These are phyloP conservation scores for Penicillium bialowiezense DNA, from an alignment of 495 filamentous ascomycete species.

Conservation along the genomic window DNA sequence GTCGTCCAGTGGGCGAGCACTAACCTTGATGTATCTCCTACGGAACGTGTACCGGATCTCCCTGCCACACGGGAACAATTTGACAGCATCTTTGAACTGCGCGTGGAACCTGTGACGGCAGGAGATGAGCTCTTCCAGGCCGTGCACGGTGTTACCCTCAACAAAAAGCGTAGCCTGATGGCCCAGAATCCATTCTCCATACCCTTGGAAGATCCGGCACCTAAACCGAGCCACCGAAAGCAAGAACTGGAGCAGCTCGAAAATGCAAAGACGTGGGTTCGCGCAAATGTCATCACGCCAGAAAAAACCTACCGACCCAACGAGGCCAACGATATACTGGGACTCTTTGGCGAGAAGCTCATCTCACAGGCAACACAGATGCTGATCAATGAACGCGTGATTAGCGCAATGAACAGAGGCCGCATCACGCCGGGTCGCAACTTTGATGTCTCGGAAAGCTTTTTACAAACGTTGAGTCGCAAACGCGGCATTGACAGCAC, in stretches of 20 bases:
- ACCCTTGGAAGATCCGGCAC: conserved; percentile 14
- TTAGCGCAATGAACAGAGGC: conserved; percentile 55
- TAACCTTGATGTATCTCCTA: conserved; percentile 43
- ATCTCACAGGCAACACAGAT: conserved; percentile 55
- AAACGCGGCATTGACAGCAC: conserved; percentile 41
- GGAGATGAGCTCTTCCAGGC: conserved; percentile 43
- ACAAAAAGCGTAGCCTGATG: conserved; percentile 32
- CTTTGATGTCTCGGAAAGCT: conserved; percentile 58
- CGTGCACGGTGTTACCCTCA: conserved; percentile 28
- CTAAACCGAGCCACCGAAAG: conserved; percentile 8
- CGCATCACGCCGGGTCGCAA: conserved; percentile 50
- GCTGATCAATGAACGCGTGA: conserved; percentile 57
- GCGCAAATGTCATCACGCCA: conserved; percentile 54
- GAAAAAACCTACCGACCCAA: conserved; percentile 43
- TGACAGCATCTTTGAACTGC: conserved; percentile 46
- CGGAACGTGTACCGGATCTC: conserved; percentile 44
- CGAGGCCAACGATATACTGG: conserved; percentile 44
- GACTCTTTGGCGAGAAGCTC: conserved; percentile 38
- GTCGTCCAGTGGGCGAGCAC: conserved; percentile 71
- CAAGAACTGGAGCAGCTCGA: conserved; percentile 27
- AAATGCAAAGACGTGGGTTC: conserved; percentile 58
- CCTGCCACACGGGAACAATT: conserved; percentile 51
- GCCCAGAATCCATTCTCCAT: conserved; percentile 38
- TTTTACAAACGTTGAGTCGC: conserved; percentile 47
- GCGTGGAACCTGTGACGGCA: conserved; percentile 34